phyloP scores from a whole-genome alignment of 2,329 filamentous ascomycete genomes.

The Aspergillus piperis region DNA sequence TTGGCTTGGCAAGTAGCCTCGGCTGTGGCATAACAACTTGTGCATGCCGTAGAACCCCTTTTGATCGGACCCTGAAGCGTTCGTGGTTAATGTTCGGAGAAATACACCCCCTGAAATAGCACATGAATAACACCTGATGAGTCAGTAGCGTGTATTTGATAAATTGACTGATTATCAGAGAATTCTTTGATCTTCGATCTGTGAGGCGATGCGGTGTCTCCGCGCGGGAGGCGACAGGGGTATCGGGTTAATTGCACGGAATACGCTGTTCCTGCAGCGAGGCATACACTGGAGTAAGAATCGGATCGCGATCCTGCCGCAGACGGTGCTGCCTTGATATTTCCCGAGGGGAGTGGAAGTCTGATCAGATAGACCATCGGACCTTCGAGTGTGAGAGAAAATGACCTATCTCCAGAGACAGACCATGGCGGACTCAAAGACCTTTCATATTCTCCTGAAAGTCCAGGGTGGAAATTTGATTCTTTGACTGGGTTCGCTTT shows the following conservation, averaged over 20 bases:
- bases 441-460: neutral
- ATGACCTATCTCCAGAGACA: neutral
- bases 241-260: neutral
- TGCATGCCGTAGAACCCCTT: too few species aligned
- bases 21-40: too few species aligned
- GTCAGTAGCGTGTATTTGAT: neutral
- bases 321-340: neutral
- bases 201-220: neutral
- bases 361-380: neutral
- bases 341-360: too few species aligned
- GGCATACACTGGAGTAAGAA: neutral
- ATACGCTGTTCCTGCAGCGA: neutral
- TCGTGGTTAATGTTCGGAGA: neutral
- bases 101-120: neutral
- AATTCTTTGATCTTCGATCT: neutral
- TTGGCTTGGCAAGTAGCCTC: too few species aligned
- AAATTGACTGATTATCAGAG: neutral
- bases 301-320: neutral
- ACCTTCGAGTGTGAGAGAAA: neutral
- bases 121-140: neutral
- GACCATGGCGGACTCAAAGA: neutral
- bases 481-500: neutral
- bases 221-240: neutral
- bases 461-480: too few species aligned
- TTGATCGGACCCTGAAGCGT: neutral